phyloP scores from a whole-genome alignment of 192 early-diverging fungal species.

The Mortierella claussenii region DNA sequence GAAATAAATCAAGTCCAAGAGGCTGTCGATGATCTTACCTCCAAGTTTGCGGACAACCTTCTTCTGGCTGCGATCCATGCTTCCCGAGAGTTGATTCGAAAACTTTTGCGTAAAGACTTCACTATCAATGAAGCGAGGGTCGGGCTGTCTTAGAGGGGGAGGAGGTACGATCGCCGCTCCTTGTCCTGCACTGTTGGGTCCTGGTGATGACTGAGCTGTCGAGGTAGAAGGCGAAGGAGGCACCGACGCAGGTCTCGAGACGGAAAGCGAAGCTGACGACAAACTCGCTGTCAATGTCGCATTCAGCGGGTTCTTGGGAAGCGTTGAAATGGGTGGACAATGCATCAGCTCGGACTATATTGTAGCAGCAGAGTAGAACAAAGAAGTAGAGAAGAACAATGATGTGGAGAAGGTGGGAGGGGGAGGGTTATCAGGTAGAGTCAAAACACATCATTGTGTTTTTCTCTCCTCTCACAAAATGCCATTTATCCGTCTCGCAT shows the following conservation, averaged over 20 bases:
- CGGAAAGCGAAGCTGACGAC: conserved; percentile 31
- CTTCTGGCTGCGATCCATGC: conserved; percentile 78
- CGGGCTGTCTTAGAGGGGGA: conserved; percentile 71
- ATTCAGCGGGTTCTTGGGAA: conserved; percentile 77
- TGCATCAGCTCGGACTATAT: conserved; percentile 79
- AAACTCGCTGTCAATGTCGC: conserved; percentile 58
- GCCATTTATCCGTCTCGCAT: too few species aligned
- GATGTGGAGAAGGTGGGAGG: too few species aligned
- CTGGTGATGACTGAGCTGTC: conserved; percentile 18
- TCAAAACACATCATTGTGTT: too few species aligned
- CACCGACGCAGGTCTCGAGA: conserved; percentile 24
- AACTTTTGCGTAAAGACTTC: conserved; percentile 94
- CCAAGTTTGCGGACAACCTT: conserved; percentile 76
- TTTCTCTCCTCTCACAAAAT: too few species aligned
- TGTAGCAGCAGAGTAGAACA: conserved; percentile 3
- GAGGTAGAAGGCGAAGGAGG: conserved; percentile 7
- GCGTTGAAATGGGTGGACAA: conserved; percentile 71
- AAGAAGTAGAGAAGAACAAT: too few species aligned
- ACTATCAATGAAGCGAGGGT: conserved; percentile 88
- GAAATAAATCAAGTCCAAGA: too few species aligned
- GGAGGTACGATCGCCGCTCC: conserved; percentile 39
- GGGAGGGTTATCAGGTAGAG: too few species aligned
- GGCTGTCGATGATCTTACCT: too few species aligned
- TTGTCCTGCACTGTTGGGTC: conserved; percentile 60
- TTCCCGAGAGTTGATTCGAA: conserved; percentile 79